These are phyloP conservation scores for Pisolithus albus DNA, from an alignment of 768 basidiomycete species.

Conservation along the genomic window DNA sequence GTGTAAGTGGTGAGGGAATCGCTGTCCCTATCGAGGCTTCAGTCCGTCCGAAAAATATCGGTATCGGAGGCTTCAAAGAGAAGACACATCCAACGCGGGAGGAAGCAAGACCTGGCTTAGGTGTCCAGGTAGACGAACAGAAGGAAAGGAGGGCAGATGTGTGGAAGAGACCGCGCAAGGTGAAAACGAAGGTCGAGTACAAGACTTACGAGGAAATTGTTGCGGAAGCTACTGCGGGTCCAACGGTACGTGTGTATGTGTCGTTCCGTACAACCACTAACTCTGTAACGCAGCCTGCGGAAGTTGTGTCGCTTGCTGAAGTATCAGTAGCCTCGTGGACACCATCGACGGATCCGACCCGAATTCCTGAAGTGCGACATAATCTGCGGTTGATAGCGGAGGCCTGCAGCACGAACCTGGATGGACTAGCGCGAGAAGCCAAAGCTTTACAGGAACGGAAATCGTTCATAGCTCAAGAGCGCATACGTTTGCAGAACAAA, in stretches of 20 bases:
- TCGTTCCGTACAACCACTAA: conserved; percentile 2
- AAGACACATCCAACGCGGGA: conserved; percentile 42
- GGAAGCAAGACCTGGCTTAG: background rate
- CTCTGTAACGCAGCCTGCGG: conserved; percentile 53
- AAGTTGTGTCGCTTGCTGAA: conserved; percentile 80
- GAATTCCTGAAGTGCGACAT: conserved; percentile 95
- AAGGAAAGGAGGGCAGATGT: conserved; percentile 63
- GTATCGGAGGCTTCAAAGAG: conserved; percentile 86
- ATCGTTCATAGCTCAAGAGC: conserved; percentile 65
- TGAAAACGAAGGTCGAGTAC: conserved; percentile 81
- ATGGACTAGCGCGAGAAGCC: conserved; percentile 86
- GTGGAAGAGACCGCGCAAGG: conserved; percentile 84
- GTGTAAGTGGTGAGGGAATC: conserved; percentile 70
- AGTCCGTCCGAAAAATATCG: conserved; percentile 76
- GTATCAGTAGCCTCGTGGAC: conserved; percentile 75
- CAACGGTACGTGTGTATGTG: conserved; percentile 54
- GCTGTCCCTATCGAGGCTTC: conserved; percentile 85
- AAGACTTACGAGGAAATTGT: conserved; percentile 97
- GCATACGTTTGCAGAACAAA: conserved; percentile 57
- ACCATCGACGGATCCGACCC: conserved; percentile 77
- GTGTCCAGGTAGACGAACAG: conserved; percentile 40
- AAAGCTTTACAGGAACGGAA: conserved; percentile 75
- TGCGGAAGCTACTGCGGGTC: conserved; percentile 86
- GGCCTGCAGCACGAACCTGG: conserved; percentile 75
- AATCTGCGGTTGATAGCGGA: conserved; percentile 86